These are phyloP conservation scores for Calonectria ilicicola DNA, from an alignment of 2,329 filamentous ascomycete species.

Conservation along the genomic window DNA sequence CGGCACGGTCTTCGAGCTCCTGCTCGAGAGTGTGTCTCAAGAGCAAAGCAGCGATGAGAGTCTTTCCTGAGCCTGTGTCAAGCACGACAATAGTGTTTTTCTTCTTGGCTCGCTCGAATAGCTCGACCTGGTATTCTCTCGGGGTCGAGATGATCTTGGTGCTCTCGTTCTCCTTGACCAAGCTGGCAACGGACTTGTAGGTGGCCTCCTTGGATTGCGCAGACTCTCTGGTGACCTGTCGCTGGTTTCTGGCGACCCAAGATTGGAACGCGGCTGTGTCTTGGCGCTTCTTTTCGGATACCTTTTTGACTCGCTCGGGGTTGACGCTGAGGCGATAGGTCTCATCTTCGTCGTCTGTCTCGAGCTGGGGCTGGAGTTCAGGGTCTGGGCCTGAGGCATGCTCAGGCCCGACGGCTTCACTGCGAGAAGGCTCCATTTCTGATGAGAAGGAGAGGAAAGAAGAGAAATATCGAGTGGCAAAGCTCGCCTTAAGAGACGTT, in stretches of 20 bases:
- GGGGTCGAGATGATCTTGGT: constrained; percentile 78
- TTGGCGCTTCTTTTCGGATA: constrained; percentile 60
- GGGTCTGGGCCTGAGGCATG: not conserved
- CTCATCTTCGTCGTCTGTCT: constrained; percentile 39
- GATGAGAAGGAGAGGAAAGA: no score
- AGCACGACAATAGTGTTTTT: constrained; percentile 93
- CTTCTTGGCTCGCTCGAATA: constrained; percentile 88
- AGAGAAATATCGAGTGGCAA: no score
- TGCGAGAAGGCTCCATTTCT: not conserved
- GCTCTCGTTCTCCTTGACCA: constrained; percentile 52
- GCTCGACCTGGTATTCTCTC: constrained; percentile 90
- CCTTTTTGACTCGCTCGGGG: constrained; percentile 48
- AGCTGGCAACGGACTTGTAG: constrained; percentile 46
- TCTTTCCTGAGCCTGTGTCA: constrained; percentile 96
- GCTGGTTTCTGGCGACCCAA: constrained; percentile 53
- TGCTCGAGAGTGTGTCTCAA: constrained; percentile 80
- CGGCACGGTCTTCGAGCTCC: constrained; percentile 78
- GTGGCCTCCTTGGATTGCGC: constrained; percentile 42
- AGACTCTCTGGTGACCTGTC: constrained; percentile 47
- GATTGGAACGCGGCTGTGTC: constrained; percentile 64
- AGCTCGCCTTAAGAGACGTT: no score
- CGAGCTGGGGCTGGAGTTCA: constrained; percentile 23
- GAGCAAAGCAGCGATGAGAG: constrained; percentile 91
- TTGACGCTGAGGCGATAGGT: constrained; percentile 46
- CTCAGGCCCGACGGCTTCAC: not conserved